These are phyloP conservation scores for Metschnikowia shivogae DNA, from an alignment of 805 yeast genomes.

Conservation along the genomic window DNA sequence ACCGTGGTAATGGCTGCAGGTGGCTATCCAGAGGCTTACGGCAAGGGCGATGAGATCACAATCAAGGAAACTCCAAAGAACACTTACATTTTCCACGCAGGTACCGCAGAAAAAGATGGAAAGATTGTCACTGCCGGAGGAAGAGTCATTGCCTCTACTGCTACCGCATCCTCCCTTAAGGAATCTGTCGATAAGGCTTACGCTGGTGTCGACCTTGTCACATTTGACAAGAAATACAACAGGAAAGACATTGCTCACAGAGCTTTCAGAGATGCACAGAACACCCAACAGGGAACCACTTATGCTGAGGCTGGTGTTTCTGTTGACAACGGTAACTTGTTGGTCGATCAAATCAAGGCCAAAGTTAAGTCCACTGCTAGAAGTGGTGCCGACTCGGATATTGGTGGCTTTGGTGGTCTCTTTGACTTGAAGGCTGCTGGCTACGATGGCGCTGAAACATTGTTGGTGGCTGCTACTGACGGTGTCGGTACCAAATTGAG, in stretches of 20 bases:
- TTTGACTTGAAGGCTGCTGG: conserved; percentile 90
- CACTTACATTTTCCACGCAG: conserved; percentile 91
- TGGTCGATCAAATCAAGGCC: conserved; percentile 86
- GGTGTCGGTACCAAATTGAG: conserved; percentile 98
- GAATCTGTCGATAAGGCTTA: conserved; percentile 86
- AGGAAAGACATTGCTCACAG: conserved; percentile 94
- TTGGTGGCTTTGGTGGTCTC: conserved; percentile 98
- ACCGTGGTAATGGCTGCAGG: conserved; percentile 97
- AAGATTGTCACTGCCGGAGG: conserved; percentile 86
- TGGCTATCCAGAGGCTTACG: conserved; percentile 89
- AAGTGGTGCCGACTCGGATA: conserved; percentile 95
- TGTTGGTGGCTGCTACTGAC: conserved; percentile 95
- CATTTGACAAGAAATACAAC: conserved; percentile 72
- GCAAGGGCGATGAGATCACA: conserved; percentile 81
- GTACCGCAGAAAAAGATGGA: conserved; percentile 63
- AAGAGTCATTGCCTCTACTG: conserved; percentile 92
- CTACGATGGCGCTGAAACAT: conserved; percentile 69
- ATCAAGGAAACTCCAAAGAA: conserved; percentile 47
- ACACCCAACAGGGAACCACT: conserved; percentile 49
- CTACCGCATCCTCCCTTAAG: conserved; percentile 68
- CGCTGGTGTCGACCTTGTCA: conserved; percentile 71
- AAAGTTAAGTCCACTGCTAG: conserved; percentile 90
- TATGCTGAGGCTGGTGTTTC: conserved; percentile 97
- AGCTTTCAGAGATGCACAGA: conserved; percentile 65
- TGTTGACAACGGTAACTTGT: conserved; percentile 88